Evolutionary conservation across 164 flowering plant species (phyloP), one percentile per base, ranked within the genome.

Genomic region (Sedum album): DNA sequence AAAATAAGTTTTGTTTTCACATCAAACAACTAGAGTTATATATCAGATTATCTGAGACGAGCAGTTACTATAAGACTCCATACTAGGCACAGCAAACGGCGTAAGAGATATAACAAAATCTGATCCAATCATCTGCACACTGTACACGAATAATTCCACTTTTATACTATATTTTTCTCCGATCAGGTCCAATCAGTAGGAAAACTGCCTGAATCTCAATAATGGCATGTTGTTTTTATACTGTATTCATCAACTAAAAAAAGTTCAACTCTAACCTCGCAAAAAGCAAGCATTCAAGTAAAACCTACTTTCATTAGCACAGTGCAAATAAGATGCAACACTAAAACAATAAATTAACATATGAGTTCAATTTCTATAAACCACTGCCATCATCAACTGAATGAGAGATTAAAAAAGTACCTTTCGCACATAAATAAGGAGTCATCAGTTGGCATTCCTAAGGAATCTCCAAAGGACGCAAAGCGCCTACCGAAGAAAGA

Each of bases 401-500:
- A 48, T 30, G 18, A 13, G 33, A 42, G 18, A 21, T 71, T n/a
- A n/a, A n/a, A n/a, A n/a, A n/a, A n/a, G 60, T 36, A 86, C 97
- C 94, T 84, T 61, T 82, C 82, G 75, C 97, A 90, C 15, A 78
- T 31, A 71, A 88, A 70, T 38, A 84, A 35, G 8, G 85, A 78
- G 51, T 85, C 72, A 66, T 85, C 88, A 48, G 81, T 75, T 0
- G 82, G 80, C 5, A 75, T 64, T 28, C 82, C 91, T 55, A 75
- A 14, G 6, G 82, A 72, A 70, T 83, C 85, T 38, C 76, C 65
- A 55, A 71, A 68, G 46, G 83, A 66, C 17, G 87, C 87, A 71
- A 85, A 75, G 18, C 78, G 80, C 67, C 72, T 79, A 5, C 93
- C 93, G 30, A 77, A 87, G n/a, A 87, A 74, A 4, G 93, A 89